Base-by-base conservation (phyloP, 2,329 filamentous ascomycete species). In the Albifimbria verrucaria region DNA sequence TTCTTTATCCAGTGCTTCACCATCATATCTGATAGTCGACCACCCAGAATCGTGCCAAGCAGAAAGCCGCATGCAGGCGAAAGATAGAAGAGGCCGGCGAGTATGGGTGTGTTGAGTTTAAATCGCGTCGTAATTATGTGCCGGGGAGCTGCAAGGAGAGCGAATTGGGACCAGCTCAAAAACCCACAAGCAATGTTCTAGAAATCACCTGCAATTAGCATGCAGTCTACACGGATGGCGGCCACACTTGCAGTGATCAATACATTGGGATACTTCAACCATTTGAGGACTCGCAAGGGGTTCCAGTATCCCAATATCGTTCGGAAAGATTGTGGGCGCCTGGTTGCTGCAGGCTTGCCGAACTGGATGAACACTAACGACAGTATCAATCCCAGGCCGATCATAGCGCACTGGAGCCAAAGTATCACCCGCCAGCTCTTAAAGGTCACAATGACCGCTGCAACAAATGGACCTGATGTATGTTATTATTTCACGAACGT, bases 101-200 rank as follows among this genome's bases (percentile, higher is more conserved):
- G 41, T 3, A 54, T 28, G 4, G 52, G 49, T 2, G 52, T 54
- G 2, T 44, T 54, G 6, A 54, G 45, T 12, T 54, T 44, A 21
- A 54, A 54, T 12, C 49, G 49, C 12, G 52, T 49, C 15, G 51
- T 54, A 11, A 54, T 52, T 17, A 52, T 52, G 45, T 49, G 49
- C 46, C 52, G 11, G 10, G 52, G 45, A 2, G 52, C 51, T 23
- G 52, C 41, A 22, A 54, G 52, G 3, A 54, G 4, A 1, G 36
- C 52, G 32, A 52, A 54, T 45, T 61, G 58, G 17, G 52, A 52
- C n/a, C 52, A 55, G 5, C 49, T 49, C 15, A 52, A 52, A 20
- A 53, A 44, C 7, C 56, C 56, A n/a, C 56, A 58, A 26, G 50
- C 47, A 15, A 58, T n/a, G 18, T 58, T n/a, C n/a, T n/a, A n/a